Evolutionary conservation across 225 moss, liverwort and hornwort species (phyloP), one percentile per base, ranked within the genome.

Genomic region (Antitrichia curtipendula): DNA sequence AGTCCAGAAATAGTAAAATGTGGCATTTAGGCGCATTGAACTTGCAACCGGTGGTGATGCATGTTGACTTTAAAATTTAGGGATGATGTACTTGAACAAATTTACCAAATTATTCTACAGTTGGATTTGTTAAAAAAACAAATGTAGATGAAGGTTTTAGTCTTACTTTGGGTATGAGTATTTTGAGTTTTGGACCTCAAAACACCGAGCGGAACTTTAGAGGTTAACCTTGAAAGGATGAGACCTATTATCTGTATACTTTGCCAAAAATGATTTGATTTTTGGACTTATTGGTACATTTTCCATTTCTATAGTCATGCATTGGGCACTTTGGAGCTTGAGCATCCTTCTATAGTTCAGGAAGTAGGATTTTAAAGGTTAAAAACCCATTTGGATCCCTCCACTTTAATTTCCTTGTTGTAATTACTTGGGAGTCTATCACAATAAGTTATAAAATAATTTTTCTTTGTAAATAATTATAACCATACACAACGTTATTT

Each of bases 381-480:
- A 5, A 40, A 41, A 70, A 5, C 3, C n/a, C 41, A 38, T 24
- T 0, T 41, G 2, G 2, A 8, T 4, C 1, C 13, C n/a, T 13
- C 17, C 8, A 18, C 5, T 34, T 10, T 16, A 32, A 64, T 1
- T 20, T 2, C 2, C 10, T 65, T 65, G 21, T n/a, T 38, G 66
- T 22, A 2, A 66, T 3, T 38, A 2, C 2, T 66, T 38, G 7
- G 38, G 36, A 38, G 7, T 38, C 1, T 68, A 0, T 66, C 1
- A n/a, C 1, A 12, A 1, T 21, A 66, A n/a, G 21, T n/a, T 66
- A 68, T 12, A 13, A 22, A 22, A 13, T 0, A 38, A 23, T 7
- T 68, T n/a, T 7, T 4, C n/a, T 6, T 38, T 68, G 4, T 38
- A 68, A 22, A 22, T 68, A 7, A 4, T 68, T 38, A 13, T 68